Percentiles rank a stretch among this genome's conserved stretches.
Conservation (phyloP, 2,329 filamentous ascomycete genomes). For the Pyrenophora tritici-repentis region DNA sequence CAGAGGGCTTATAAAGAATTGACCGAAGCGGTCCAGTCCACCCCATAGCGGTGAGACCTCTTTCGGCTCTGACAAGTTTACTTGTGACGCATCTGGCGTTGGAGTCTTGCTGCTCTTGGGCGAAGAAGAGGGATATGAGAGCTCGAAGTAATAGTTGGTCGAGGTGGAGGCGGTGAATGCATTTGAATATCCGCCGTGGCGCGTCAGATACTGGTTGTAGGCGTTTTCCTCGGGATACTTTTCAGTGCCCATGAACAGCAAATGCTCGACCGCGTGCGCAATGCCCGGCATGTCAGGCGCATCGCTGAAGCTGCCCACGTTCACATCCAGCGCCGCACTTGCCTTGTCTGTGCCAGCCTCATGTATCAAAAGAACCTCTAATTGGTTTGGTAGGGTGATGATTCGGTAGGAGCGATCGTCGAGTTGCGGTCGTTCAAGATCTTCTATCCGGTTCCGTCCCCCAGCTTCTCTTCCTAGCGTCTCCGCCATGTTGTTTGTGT, state of each 20-base stretch:
- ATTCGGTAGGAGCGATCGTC: conserved; percentile 90
- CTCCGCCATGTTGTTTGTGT: conserved; percentile 35
- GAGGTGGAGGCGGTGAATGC: conserved; percentile 92
- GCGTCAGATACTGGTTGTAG: conserved; percentile 89
- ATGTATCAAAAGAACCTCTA: conserved; percentile 91
- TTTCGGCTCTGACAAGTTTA: conserved; percentile 44
- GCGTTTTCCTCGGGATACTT: conserved; percentile 83
- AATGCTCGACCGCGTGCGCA: conserved; percentile 94
- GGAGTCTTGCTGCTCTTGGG: conserved; percentile 56
- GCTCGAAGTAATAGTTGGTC: conserved; percentile 98
- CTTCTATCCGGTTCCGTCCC: conserved; percentile 56
- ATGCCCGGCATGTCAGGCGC: conserved; percentile 88
- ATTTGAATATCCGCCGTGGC: conserved; percentile 90
- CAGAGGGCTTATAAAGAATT: conserved; percentile 89
- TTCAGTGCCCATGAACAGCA: conserved; percentile 97
- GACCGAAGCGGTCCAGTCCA: conserved; percentile 86
- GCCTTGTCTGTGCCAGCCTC: conserved; percentile 96
- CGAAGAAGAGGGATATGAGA: conserved; percentile 74
- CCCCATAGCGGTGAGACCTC: conserved; percentile 70
- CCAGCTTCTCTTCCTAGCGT: conserved; percentile 31
- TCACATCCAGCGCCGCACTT: conserved; percentile 91
- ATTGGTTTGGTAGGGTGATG: conserved; percentile 79
- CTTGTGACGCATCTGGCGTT: conserved; percentile 45
- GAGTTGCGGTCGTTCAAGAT: conserved; percentile 78
- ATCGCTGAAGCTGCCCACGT: conserved; percentile 95